Conservation (phyloP, 148 eudicot genomes). For the Pharnaceum exiguum region DNA sequence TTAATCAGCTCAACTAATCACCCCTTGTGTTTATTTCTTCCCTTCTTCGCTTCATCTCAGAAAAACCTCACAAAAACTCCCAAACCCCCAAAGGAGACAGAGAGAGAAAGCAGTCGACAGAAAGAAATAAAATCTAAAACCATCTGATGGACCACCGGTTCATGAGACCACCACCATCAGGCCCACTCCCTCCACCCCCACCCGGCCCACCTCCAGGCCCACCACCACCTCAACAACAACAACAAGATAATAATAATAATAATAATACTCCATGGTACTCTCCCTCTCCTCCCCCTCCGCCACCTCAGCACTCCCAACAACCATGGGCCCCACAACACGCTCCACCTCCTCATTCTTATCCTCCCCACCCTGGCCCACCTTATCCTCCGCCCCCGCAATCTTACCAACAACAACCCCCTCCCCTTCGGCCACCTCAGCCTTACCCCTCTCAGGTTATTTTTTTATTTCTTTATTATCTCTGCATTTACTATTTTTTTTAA, state of each 20-base stretch:
- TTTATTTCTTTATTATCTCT: neutral
- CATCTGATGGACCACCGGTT: slow-evolving; percentile 37
- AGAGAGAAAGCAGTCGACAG: neutral
- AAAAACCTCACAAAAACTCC: neutral
- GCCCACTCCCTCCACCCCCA: slow-evolving; percentile 33
- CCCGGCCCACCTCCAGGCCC: slow-evolving; percentile 26
- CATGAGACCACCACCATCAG: slow-evolving; percentile 49
- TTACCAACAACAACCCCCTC: slow-evolving; percentile 29
- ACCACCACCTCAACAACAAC: too few relatives aligned
- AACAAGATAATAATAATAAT: too few relatives aligned
- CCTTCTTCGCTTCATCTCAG: too few relatives aligned
- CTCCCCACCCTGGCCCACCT: slow-evolving; percentile 26
- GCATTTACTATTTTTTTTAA: neutral
- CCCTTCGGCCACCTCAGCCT: slow-evolving; percentile 27
- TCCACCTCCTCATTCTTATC: slow-evolving; percentile 32
- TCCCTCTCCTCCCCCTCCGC: slow-evolving; percentile 36
- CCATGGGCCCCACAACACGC: slow-evolving; percentile 36
- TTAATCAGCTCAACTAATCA: too few relatives aligned
- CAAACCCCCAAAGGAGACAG: neutral
- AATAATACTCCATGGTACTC: too few relatives aligned
- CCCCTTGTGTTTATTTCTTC: too few relatives aligned
- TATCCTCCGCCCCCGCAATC: slow-evolving; percentile 36
- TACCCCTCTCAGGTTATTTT: slow-evolving; percentile 33
- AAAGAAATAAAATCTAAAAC: slow-evolving; percentile 42
- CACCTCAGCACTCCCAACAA: slow-evolving; percentile 23